Conservation (phyloP, 257 asterid species). For the Nicotiana sylvestris region DNA sequence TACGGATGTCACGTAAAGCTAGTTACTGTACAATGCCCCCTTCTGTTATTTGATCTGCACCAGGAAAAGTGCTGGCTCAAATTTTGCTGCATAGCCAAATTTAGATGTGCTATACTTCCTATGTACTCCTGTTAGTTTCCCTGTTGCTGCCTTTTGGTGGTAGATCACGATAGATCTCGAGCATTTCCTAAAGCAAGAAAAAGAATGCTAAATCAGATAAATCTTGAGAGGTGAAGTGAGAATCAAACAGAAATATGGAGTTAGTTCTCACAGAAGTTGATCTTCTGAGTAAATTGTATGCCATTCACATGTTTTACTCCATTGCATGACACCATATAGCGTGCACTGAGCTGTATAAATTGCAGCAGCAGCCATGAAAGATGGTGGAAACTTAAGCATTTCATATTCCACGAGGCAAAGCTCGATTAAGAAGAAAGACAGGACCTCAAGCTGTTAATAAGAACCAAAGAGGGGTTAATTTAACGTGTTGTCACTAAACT, state of each 20-base stretch:
- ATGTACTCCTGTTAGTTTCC: conserved; percentile 68
- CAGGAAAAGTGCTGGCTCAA: conserved; percentile 57
- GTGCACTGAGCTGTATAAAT: conserved; percentile 71
- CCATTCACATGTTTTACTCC: conserved; percentile 88
- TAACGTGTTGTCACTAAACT: no score
- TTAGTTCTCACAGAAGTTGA: conserved; percentile 54
- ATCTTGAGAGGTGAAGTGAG: neutral
- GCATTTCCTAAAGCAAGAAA: conserved; percentile 48
- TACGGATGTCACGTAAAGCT: neutral
- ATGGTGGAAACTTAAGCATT: conserved; percentile 68
- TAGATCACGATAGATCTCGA: conserved; percentile 45
- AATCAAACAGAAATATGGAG: no score
- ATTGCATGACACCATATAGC: conserved; percentile 47
- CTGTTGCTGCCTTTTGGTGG: conserved; percentile 55
- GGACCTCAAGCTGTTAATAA: conserved; percentile 52
- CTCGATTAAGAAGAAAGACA: conserved; percentile 80
- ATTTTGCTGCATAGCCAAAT: conserved; percentile 63
- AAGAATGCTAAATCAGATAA: neutral
- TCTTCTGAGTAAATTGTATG: conserved; percentile 64
- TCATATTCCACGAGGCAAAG: conserved; percentile 81
- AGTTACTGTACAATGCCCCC: neutral
- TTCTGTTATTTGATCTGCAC: conserved; percentile 20
- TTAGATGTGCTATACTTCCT: conserved; percentile 64
- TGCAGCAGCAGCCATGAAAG: conserved; percentile 72
- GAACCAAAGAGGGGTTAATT: neutral